A percentile compares a stretch with the other conserved stretches of the same genome.
Evolutionary conservation across 2,329 filamentous ascomycete genomes (phyloP).

Genomic region (Acephala macrosclerotiorum): DNA sequence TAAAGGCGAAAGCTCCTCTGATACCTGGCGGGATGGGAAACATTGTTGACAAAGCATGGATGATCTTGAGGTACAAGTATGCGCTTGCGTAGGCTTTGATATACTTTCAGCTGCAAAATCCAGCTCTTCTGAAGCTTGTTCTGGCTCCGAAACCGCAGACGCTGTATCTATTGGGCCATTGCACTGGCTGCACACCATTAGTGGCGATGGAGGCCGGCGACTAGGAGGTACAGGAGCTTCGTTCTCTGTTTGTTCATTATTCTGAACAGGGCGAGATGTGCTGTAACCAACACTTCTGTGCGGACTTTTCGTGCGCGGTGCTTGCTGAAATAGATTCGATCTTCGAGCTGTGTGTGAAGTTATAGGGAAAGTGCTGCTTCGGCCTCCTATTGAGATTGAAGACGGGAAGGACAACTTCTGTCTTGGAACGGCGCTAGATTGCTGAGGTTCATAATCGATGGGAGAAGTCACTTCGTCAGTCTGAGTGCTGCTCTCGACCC

Average conservation of each 20-base stretch:
- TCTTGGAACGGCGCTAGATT: background rate
- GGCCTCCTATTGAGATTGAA: constrained; percentile 10
- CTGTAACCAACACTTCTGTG: constrained; percentile 17
- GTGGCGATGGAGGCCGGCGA: constrained; percentile 7
- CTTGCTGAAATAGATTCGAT: background rate
- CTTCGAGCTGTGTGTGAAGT: background rate
- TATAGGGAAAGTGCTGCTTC: constrained; percentile 21
- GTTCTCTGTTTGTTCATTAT: background rate
- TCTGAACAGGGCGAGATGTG: background rate
- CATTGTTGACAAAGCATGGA: constrained; percentile 29
- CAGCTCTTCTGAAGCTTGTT: background rate
- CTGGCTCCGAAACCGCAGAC: background rate
- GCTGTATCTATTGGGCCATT: background rate
- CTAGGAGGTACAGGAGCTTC: background rate
- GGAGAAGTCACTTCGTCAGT: background rate
- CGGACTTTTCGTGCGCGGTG: constrained; percentile 11
- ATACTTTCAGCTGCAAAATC: background rate
- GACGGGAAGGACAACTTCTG: constrained; percentile 14
- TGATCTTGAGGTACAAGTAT: constrained; percentile 25
- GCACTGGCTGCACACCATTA: constrained; percentile 10
- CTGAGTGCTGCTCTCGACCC: constrained; percentile 17
- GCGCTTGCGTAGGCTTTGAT: constrained; percentile 1
- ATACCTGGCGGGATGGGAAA: constrained; percentile 13
- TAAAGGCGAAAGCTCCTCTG: constrained; percentile 14
- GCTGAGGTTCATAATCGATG: background rate